These are phyloP conservation scores for Nissolia schottii DNA, from an alignment of 306 rosid species.

Conservation along the genomic window DNA sequence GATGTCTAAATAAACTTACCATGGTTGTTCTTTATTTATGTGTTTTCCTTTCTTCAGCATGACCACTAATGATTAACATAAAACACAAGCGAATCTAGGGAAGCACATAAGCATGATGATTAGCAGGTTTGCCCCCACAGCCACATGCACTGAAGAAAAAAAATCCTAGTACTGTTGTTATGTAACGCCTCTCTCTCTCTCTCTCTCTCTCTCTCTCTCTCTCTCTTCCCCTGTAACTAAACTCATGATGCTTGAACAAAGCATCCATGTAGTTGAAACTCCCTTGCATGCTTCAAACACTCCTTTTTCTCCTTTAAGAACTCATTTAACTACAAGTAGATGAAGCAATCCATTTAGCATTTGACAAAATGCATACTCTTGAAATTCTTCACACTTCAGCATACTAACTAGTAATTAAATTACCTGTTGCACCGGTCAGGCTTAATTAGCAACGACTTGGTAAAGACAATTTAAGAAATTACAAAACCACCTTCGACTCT, in stretches of 20 bases:
- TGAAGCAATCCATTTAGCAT: too few species aligned
- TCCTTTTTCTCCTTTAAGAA: neutral
- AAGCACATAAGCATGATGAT: neutral
- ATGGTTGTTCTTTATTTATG: neutral
- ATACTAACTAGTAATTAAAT: neutral
- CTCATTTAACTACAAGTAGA: neutral
- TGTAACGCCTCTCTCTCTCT: neutral
- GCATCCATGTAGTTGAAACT: neutral
- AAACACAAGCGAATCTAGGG: neutral
- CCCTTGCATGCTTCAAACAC: neutral
- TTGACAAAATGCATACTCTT: neutral
- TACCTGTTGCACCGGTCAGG: neutral
- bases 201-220: neutral
- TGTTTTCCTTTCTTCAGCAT: neutral
- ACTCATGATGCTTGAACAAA: too few species aligned
- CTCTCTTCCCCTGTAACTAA: too few species aligned
- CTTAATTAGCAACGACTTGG: neutral
- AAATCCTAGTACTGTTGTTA: conserved; percentile 4
- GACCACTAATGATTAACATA: neutral
- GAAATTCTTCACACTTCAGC: neutral
- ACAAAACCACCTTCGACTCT: neutral
- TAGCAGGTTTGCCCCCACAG: conserved; percentile 4
- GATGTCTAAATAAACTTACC: too few species aligned
- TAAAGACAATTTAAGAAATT: neutral
- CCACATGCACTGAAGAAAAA: neutral